Evolutionary conservation across 75 land plant genomes (phyloP), one percentile per base, ranked within the genome.

Genomic region (Sequoiadendron giganteum): DNA sequence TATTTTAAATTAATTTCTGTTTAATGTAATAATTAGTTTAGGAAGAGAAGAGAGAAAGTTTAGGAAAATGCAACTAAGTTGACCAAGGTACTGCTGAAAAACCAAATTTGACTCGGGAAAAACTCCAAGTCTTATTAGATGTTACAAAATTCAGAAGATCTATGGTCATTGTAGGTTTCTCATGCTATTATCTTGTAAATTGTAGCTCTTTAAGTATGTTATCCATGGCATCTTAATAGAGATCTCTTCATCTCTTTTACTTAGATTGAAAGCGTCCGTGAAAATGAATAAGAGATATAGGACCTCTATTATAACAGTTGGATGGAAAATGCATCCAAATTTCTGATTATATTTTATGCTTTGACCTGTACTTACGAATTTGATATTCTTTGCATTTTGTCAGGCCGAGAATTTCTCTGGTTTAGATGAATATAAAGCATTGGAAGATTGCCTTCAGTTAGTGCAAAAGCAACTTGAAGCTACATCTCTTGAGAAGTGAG

Each of bases 351-450:
- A 8, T 82, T 25, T 45, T 28, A 25, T 36, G 28, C 49, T 21
- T 7, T 82, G 48, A 45, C 48, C 25, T 16, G 19, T 25, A 81
- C 47, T 81, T 42, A 9, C 39, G 1, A 81, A 25, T 21, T 43
- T 81, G n/a, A 25, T 42, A 19, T 42, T 81, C 25, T 81, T 21
- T 80, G n/a, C 28, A 80, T 43, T 82, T 49, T 82, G 30, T 82
- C 84, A 82, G 84, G 84, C 84, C 25, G 84, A 82, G 30, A 82
- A 82, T 10, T 82, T 82, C 48, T 82, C 48, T 45, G 84, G 47
- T 82, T 45, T 45, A 82, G 84, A 11, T 25, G 84, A 82, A 82
- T 82, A 82, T 42, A 82, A 82, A 82, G 84, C 49, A 28, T 82
- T 82, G 48, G 84, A 45, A 82, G 84, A 32, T 32, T 82, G 84